Evolutionary conservation across 352 stramenopile species (phyloP).

Genomic region (Pythium brachiatum): DNA sequence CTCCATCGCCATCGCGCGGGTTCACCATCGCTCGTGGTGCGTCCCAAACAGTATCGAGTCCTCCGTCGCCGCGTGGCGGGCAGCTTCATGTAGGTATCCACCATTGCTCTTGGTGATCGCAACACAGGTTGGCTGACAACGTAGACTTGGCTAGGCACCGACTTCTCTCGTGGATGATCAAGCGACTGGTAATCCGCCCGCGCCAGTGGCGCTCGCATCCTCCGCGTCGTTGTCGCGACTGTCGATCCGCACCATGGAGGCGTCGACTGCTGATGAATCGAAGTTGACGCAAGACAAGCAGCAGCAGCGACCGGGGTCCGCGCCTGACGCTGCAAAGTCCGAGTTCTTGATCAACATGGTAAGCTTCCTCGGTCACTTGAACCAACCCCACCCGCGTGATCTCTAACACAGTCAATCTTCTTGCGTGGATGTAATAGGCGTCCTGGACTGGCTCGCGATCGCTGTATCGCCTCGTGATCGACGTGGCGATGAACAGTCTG

Average conservation of each 20-base stretch:
- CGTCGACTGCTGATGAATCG: not conserved
- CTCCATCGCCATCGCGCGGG: slow-evolving; percentile 4
- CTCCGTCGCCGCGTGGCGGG: slow-evolving; percentile 4
- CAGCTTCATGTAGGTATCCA: not conserved
- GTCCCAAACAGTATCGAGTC: not conserved
- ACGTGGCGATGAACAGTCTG: slow-evolving; percentile 23
- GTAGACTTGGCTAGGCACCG: not conserved
- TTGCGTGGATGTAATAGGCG: too few species aligned
- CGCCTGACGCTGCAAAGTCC: not conserved
- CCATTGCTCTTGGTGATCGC: too few species aligned
- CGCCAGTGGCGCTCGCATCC: not conserved
- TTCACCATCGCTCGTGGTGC: not conserved
- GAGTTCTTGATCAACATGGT: slow-evolving; percentile 56
- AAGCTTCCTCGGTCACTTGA: too few species aligned
- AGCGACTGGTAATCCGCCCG: not conserved
- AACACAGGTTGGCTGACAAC: not conserved
- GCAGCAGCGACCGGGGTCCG: not conserved
- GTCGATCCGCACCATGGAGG: slow-evolving; percentile 19
- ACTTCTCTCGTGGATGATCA: not conserved
- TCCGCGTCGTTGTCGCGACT: slow-evolving; percentile 12
- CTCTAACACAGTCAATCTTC: too few species aligned
- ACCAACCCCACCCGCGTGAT: too few species aligned
- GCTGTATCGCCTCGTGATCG: slow-evolving; percentile 36
- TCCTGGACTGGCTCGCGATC: slow-evolving; percentile 47
- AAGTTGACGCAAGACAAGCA: slow-evolving; percentile 18